These are phyloP conservation scores for Amaranthus palmeri DNA, from an alignment of 148 eudicot genomes.

Conservation along the genomic window DNA sequence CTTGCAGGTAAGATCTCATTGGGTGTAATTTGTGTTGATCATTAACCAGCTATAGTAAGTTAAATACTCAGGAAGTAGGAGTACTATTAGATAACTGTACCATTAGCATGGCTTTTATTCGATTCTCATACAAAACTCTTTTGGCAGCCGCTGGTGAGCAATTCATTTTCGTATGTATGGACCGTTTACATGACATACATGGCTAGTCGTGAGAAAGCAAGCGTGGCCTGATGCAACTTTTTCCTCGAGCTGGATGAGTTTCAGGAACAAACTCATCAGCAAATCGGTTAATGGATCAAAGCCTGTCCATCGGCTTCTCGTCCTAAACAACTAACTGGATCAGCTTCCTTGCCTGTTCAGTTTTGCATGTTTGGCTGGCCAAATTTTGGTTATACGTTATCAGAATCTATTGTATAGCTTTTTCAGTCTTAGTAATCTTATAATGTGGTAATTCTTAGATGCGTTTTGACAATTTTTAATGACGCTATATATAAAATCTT, in stretches of 20 bases:
- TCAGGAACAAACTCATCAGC: not conserved
- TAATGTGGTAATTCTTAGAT: not conserved
- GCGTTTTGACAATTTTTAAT: not conserved
- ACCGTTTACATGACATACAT: constrained; percentile 82
- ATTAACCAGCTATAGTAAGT: not conserved
- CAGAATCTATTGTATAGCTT: not conserved
- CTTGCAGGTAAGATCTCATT: constrained; percentile 53
- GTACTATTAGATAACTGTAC: too few relatives aligned
- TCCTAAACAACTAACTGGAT: not conserved
- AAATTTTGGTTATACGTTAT: not conserved
- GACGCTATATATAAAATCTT: not conserved
- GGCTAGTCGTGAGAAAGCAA: constrained; percentile 74
- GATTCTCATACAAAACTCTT: not conserved
- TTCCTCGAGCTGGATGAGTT: constrained; percentile 7
- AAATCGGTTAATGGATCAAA: not conserved
- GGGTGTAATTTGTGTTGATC: not conserved
- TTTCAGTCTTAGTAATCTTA: not conserved
- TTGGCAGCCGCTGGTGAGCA: constrained; percentile 80
- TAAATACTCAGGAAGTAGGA: too few relatives aligned
- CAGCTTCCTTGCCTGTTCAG: not conserved
- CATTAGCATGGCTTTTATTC: not conserved
- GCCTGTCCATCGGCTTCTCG: constrained; percentile 4
- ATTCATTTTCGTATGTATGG: constrained; percentile 83
- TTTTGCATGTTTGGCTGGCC: not conserved
- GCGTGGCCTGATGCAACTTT: constrained; percentile 1